phyloP scores from a whole-genome alignment of 768 basidiomycete genomes.

The Pisolithus albus region DNA sequence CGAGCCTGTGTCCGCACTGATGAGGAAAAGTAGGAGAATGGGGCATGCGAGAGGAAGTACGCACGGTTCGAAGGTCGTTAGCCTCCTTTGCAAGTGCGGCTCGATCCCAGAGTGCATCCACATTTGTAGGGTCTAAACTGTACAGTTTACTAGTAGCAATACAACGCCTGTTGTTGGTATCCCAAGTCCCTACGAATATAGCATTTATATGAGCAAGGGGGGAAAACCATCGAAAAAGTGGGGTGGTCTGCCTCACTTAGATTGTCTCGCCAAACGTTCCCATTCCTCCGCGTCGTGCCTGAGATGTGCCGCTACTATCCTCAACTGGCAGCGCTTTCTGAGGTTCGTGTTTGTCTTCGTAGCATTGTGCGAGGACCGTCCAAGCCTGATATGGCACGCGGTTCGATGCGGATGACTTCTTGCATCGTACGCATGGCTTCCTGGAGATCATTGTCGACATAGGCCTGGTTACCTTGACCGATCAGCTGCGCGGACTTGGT shows the following conservation, averaged over 20 bases:
- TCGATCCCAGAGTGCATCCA: conserved; percentile 85
- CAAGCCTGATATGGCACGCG: conserved; percentile 78
- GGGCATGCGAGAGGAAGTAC: conserved; percentile 9
- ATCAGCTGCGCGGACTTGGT: conserved; percentile 68
- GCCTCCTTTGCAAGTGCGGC: conserved; percentile 74
- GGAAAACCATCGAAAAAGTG: conserved; percentile 40
- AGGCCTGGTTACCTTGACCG: conserved; percentile 83
- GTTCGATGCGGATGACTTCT: conserved; percentile 92
- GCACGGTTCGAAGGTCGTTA: conserved; percentile 60
- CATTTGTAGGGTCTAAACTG: conserved; percentile 71
- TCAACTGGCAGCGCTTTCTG: conserved; percentile 73
- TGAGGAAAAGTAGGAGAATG: not conserved
- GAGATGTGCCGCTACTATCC: conserved; percentile 89
- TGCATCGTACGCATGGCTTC: conserved; percentile 76
- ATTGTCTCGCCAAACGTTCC: conserved; percentile 72
- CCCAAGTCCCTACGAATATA: conserved; percentile 46
- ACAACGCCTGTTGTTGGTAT: conserved; percentile 79
- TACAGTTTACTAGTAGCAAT: conserved; percentile 85
- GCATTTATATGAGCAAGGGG: conserved; percentile 25
- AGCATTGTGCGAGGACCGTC: conserved; percentile 82
- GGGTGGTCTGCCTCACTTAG: conserved; percentile 44
- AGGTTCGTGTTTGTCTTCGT: conserved; percentile 61
- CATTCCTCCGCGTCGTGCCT: conserved; percentile 80
- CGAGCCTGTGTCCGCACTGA: conserved; percentile 15
- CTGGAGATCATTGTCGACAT: conserved; percentile 59